Conservation (phyloP, 306 rosid species). For the Acacia melanoxylon region DNA sequence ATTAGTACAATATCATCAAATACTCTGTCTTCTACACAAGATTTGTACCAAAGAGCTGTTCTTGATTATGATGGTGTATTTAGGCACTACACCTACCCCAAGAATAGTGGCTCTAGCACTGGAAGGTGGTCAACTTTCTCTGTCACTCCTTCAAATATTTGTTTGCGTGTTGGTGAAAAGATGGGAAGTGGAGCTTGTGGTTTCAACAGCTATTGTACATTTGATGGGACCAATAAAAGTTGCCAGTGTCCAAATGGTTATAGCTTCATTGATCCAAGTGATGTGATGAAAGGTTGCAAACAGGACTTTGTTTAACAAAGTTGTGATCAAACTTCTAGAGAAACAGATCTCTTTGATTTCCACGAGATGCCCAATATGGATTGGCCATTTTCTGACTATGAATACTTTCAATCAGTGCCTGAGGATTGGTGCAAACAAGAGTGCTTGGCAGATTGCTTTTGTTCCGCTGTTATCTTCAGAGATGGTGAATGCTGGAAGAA, state of each 20-base stretch:
- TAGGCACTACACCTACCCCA: constrained; percentile 30
- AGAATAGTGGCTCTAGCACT: background rate
- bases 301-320: constrained; percentile 37
- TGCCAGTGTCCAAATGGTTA: constrained; percentile 42
- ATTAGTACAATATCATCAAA: background rate
- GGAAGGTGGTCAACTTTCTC: constrained; percentile 28
- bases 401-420: background rate
- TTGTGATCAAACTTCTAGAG: constrained; percentile 25
- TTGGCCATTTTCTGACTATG: constrained; percentile 15
- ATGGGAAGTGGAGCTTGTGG: constrained; percentile 47
- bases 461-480: background rate
- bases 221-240: background rate
- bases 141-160: constrained; percentile 38
- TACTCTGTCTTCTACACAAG: background rate
- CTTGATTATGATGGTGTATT: constrained; percentile 36
- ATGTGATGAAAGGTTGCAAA: constrained; percentile 44
- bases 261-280: constrained; percentile 35
- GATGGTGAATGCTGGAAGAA: background rate
- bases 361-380: background rate
- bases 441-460: constrained; percentile 27
- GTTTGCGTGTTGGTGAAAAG: rapidly evolving
- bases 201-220: constrained; percentile 38
- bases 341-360: constrained; percentile 21
- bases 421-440: constrained; percentile 37
- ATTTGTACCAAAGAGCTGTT: constrained; percentile 28